These are phyloP conservation scores for Aegilops bicornis DNA, from an alignment of 176 grass and related monocot species.

Conservation along the genomic window DNA sequence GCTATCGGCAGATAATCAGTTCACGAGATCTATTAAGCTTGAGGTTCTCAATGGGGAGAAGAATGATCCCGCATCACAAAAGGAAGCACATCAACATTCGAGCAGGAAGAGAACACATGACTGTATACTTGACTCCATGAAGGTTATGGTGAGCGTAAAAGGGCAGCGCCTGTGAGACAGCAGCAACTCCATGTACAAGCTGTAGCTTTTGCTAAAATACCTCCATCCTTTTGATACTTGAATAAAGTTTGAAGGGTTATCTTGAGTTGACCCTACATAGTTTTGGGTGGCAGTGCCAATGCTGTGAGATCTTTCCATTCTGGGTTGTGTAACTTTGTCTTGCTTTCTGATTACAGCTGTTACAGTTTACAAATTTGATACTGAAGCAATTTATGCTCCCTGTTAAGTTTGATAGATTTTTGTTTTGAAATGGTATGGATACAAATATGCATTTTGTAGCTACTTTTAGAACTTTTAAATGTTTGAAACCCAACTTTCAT, in stretches of 20 bases:
- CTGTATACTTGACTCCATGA: background rate
- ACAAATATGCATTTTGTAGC: background rate
- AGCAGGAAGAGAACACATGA: conserved; percentile 1
- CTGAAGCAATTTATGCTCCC: background rate
- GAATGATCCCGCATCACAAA: background rate
- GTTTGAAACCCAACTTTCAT: background rate
- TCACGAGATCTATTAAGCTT: background rate
- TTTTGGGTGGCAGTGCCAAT: background rate
- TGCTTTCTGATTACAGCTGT: background rate
- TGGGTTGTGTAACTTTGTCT: background rate
- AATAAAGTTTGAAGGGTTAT: background rate
- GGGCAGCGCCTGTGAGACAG: background rate
- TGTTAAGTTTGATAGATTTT: background rate
- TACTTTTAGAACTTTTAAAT: background rate
- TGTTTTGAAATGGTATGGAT: background rate
- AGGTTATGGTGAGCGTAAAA: background rate
- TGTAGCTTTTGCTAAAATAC: background rate
- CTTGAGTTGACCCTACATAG: background rate
- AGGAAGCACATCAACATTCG: background rate
- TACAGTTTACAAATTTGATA: background rate
- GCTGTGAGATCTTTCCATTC: background rate
- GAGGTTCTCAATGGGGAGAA: background rate
- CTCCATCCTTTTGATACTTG: background rate
- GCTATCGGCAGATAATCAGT: background rate
- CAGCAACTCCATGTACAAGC: background rate